phyloP scores from a whole-genome alignment of 169 alveolate genomes.

The Eimeria necatrix region DNA sequence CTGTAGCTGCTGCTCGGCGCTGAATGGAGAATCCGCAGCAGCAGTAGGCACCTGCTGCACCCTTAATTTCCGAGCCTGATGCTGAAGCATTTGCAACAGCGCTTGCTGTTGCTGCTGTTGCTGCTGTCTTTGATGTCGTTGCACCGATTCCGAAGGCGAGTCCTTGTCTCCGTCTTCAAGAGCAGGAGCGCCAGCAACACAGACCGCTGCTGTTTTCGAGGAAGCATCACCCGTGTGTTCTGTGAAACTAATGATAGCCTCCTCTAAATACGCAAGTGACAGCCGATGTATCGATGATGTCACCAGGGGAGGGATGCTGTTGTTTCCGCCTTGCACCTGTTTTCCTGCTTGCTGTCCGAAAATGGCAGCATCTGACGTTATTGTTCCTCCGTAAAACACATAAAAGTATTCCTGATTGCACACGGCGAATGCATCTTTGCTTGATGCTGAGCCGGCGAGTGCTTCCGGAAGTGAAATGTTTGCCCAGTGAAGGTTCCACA shows the following conservation, averaged over 20 bases:
- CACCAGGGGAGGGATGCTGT: background rate
- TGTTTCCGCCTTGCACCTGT: background rate
- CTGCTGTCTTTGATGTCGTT: background rate
- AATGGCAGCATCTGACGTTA: background rate
- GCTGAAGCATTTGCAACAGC: background rate
- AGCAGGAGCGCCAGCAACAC: background rate
- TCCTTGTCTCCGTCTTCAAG: background rate
- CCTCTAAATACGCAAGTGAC: background rate
- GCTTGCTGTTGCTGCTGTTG: constrained; percentile 11
- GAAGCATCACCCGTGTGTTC: background rate
- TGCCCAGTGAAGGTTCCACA: background rate
- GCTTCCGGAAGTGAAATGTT: background rate
- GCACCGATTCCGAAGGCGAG: background rate
- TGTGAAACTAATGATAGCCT: background rate
- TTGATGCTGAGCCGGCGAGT: background rate
- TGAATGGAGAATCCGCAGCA: background rate
- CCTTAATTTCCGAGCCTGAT: background rate
- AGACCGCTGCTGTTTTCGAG: no score
- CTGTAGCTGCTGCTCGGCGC: constrained; percentile 29
- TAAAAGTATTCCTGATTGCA: background rate
- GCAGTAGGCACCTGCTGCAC: background rate
- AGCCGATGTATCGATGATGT: background rate
- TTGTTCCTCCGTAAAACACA: background rate
- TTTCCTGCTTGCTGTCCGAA: background rate
- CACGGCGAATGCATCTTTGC: background rate